phyloP scores from a whole-genome alignment of 169 alveolate genomes.

The Eimeria brunetti region DNA sequence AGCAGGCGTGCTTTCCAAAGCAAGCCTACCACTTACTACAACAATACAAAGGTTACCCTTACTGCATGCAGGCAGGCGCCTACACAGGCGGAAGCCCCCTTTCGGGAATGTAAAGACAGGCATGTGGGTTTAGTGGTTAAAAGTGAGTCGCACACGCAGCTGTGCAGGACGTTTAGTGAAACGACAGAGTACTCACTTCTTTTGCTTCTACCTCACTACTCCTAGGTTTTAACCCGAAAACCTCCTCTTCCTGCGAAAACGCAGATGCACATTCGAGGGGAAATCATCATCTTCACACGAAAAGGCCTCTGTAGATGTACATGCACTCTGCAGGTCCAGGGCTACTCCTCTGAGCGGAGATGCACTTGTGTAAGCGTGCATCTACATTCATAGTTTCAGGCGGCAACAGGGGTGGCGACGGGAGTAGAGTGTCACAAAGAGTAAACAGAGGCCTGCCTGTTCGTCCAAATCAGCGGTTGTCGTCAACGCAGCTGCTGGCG shows the following conservation, averaged over 20 bases:
- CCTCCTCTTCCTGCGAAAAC: not conserved
- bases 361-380: not conserved
- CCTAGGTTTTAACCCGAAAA: not conserved
- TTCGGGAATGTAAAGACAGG: not conserved
- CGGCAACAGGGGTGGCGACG: not conserved
- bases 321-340: not conserved
- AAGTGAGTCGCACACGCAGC: not conserved
- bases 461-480: not conserved
- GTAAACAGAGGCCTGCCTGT: not conserved
- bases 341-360: not conserved
- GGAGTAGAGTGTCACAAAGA: not conserved
- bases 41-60: too few relatives aligned
- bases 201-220: not conserved
- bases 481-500: not conserved
- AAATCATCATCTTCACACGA: not conserved
- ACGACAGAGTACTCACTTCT: not conserved
- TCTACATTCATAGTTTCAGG: not conserved
- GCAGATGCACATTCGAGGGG: not conserved
- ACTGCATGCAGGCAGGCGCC: not conserved
- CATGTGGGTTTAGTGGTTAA: not conserved
- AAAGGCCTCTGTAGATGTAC: too few relatives aligned
- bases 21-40: not conserved
- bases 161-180: not conserved
- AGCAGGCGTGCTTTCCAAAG: not conserved
- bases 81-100: not conserved